A percentile compares a stretch with the other conserved stretches of the same genome.
phyloP scores from a whole-genome alignment of 352 stramenopile species.

The Globisporangium lucens region DNA sequence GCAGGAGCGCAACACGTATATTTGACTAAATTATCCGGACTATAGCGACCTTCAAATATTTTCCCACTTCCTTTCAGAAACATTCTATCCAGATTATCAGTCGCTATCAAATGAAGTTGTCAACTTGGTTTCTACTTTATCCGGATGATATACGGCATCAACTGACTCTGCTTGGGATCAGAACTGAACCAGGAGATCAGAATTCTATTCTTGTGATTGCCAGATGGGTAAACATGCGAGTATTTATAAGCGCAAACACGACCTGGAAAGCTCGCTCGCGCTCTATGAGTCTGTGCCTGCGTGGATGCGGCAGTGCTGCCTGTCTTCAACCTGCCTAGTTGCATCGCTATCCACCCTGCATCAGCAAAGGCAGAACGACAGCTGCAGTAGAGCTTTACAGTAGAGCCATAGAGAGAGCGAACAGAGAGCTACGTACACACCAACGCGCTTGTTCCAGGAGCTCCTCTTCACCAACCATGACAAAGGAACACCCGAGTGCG shows the following conservation, averaged over 20 bases:
- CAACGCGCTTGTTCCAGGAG: no score
- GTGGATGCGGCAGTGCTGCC: not conserved
- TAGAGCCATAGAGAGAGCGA: slow-evolving; percentile 16
- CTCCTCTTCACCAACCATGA: slow-evolving; percentile 11
- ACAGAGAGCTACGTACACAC: not conserved
- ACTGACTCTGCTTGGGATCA: not conserved
- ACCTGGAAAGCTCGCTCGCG: not conserved
- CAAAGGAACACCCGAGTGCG: slow-evolving; percentile 33
- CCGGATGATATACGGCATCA: not conserved
- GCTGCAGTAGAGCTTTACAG: slow-evolving; percentile 12
- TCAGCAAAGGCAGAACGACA: not conserved
- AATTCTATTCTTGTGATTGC: slow-evolving; percentile 5
- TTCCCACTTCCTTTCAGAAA: not conserved
- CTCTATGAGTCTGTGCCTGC: not conserved
- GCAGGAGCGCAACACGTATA: slow-evolving; percentile 20
- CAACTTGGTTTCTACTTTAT: not conserved
- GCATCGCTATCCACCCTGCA: not conserved
- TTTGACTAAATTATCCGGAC: not conserved
- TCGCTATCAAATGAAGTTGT: not conserved
- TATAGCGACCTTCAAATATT: no score
- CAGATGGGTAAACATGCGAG: not conserved
- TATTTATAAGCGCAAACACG: not conserved
- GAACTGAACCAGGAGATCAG: not conserved
- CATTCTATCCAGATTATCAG: not conserved
- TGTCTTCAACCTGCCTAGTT: not conserved